Evolutionary conservation across 352 stramenopile species (phyloP).

Genomic region (Globisporangium lucens): DNA sequence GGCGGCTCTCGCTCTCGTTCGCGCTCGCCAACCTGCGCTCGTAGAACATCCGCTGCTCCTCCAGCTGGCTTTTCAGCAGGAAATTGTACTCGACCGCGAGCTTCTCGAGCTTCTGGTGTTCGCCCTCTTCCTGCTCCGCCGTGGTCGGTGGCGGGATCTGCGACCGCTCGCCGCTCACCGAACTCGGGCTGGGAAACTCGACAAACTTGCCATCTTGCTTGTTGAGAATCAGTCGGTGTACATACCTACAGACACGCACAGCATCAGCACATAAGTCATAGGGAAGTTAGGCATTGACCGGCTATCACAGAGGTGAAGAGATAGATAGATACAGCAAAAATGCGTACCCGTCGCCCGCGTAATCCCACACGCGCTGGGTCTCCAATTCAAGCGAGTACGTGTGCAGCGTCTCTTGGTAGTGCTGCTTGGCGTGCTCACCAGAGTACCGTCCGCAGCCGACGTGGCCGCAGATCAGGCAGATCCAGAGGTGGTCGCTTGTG

Average conservation of each 20-base stretch:
- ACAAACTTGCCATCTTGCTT: conserved; percentile 95
- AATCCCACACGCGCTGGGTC: conserved; percentile 96
- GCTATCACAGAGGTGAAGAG: neutral
- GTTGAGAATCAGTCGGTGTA: conserved; percentile 86
- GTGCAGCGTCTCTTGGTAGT: conserved; percentile 93
- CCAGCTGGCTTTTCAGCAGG: conserved; percentile 94
- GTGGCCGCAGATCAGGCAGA: conserved; percentile 95
- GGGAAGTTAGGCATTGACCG: no score
- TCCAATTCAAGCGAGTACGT: conserved; percentile 95
- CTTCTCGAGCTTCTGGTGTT: conserved; percentile 95
- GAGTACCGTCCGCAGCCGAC: conserved; percentile 96
- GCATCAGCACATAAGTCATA: conserved; percentile 15
- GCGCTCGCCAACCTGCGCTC: conserved; percentile 72
- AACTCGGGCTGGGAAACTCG: conserved; percentile 90
- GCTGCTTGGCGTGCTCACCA: conserved; percentile 91
- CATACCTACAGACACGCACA: conserved; percentile 34
- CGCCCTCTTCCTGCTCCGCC: conserved; percentile 87
- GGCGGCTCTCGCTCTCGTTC: conserved; percentile 54
- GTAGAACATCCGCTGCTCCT: conserved; percentile 94
- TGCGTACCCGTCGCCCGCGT: conserved; percentile 81
- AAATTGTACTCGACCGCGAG: conserved; percentile 96
- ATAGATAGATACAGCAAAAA: neutral
- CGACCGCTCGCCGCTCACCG: conserved; percentile 63
- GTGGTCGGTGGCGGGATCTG: conserved; percentile 57
- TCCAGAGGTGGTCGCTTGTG: conserved; percentile 94